Percentiles rank a stretch among this genome's conserved stretches.
These are phyloP conservation scores for Phalaenopsis hybrid DNA, from an alignment of 116 monocot genomes.

Conservation along the genomic window DNA sequence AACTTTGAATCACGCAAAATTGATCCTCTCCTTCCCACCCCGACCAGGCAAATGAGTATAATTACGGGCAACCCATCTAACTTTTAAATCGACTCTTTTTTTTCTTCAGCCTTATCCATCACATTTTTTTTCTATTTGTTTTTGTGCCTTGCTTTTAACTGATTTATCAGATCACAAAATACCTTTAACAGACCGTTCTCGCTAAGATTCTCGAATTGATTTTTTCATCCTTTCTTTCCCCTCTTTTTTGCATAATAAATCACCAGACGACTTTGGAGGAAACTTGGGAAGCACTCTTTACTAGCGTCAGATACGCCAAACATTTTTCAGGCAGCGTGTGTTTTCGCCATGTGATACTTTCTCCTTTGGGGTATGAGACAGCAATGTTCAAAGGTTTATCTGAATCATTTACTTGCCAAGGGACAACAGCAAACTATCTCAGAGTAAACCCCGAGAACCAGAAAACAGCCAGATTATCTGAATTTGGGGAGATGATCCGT, in stretches of 20 bases:
- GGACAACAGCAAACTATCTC: conserved; percentile 36
- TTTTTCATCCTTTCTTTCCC: not conserved
- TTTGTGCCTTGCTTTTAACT: too few species aligned
- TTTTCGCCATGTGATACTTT: conserved; percentile 74
- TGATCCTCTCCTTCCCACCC: too few species aligned
- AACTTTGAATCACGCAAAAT: not conserved
- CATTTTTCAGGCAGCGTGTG: conserved; percentile 73
- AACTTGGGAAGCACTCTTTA: conserved; percentile 92
- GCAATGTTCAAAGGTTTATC: conserved; percentile 88
- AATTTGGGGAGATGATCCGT: conserved; percentile 90
- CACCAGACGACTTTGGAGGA: conserved; percentile 78
- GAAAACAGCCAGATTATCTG: conserved; percentile 69
- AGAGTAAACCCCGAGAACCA: conserved; percentile 30
- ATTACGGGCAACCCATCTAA: too few species aligned
- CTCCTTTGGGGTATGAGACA: conserved; percentile 93
- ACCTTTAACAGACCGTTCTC: too few species aligned
- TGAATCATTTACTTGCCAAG: conserved; percentile 64
- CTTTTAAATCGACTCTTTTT: too few species aligned
- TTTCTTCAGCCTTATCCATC: too few species aligned
- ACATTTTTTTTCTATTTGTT: too few species aligned
- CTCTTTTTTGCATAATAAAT: not conserved
- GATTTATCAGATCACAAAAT: too few species aligned
- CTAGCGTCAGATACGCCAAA: conserved; percentile 80
- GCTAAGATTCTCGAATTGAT: not conserved
- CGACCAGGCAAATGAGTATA: too few species aligned